phyloP scores from a whole-genome alignment of 139 green algal genomes.

The Asterochloris erici region DNA sequence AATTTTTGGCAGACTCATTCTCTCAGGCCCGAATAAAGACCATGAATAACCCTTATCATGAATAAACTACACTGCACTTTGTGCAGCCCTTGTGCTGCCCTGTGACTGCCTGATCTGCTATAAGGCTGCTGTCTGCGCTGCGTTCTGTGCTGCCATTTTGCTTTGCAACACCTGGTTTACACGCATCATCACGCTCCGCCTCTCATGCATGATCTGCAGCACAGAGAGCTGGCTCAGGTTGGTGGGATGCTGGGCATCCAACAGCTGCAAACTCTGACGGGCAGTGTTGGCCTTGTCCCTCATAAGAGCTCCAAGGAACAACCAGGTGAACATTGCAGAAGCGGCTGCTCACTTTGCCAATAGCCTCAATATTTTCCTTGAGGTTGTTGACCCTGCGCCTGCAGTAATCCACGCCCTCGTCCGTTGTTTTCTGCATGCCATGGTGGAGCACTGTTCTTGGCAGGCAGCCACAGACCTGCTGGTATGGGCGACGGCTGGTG shows the following conservation, averaged over 20 bases:
- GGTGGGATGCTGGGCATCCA: not conserved
- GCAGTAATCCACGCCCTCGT: conserved; percentile 68
- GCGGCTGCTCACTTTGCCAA: conserved; percentile 11
- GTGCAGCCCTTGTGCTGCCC: no score
- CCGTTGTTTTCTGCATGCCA: conserved; percentile 49
- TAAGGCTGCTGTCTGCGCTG: not conserved
- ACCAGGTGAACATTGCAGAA: not conserved
- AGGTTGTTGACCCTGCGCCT: conserved; percentile 64
- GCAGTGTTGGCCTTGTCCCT: no score
- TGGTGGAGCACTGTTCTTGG: not conserved
- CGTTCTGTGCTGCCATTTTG: conserved; percentile 4
- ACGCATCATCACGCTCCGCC: not conserved
- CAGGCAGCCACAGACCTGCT: not conserved
- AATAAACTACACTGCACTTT: no score
- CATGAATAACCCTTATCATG: no score
- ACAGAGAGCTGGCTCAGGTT: not conserved
- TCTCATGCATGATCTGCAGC: conserved; percentile 4
- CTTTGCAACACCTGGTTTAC: conserved; percentile 6
- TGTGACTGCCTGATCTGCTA: not conserved
- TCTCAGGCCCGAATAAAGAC: no score
- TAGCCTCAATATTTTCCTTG: conserved; percentile 55
- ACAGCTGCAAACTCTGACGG: not conserved
- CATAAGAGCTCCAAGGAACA: not conserved
- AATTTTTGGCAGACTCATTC: no score
- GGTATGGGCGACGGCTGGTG: not conserved